Percentiles rank a stretch among this genome's conserved stretches.
Conservation (phyloP, 805 yeast species). For the Schwanniomyces sp. region DNA sequence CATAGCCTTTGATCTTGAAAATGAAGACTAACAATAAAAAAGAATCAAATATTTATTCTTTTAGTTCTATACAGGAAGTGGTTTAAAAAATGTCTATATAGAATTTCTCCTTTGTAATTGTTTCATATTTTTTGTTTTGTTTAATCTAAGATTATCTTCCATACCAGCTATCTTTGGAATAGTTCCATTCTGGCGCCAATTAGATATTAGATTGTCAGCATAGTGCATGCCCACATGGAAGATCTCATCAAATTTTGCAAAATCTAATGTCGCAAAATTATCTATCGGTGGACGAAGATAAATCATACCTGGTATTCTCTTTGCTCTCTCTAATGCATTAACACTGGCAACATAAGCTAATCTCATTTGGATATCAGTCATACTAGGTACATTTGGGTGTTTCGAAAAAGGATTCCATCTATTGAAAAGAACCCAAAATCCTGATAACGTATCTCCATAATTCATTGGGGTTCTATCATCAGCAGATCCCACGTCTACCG, state of each 20-base stretch:
- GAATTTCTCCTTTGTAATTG: constrained; percentile 60
- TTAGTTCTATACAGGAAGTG: background rate
- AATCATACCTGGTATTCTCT: constrained; percentile 77
- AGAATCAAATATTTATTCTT: background rate
- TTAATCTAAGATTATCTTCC: constrained; percentile 14
- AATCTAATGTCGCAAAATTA: constrained; percentile 86
- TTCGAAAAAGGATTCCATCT: constrained; percentile 87
- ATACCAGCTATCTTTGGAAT: constrained; percentile 65
- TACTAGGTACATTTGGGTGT: constrained; percentile 85
- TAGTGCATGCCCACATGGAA: constrained; percentile 76
- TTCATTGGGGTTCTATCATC: constrained; percentile 89
- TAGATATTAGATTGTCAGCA: constrained; percentile 58
- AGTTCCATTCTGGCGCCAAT: constrained; percentile 50
- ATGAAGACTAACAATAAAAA: background rate
- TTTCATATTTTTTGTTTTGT: constrained; percentile 18
- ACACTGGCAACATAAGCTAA: constrained; percentile 95
- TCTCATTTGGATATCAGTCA: constrained; percentile 93
- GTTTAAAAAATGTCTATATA: constrained; percentile 26
- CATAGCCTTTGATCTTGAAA: background rate
- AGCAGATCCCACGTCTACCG: constrained; percentile 93
- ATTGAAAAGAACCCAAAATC: constrained; percentile 85
- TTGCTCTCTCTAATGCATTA: constrained; percentile 86
- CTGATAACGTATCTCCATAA: constrained; percentile 91
- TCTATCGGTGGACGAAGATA: constrained; percentile 95
- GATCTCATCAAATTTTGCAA: constrained; percentile 88